Conservation (phyloP, 768 basidiomycete genomes). For the Hericium alpestre region DNA sequence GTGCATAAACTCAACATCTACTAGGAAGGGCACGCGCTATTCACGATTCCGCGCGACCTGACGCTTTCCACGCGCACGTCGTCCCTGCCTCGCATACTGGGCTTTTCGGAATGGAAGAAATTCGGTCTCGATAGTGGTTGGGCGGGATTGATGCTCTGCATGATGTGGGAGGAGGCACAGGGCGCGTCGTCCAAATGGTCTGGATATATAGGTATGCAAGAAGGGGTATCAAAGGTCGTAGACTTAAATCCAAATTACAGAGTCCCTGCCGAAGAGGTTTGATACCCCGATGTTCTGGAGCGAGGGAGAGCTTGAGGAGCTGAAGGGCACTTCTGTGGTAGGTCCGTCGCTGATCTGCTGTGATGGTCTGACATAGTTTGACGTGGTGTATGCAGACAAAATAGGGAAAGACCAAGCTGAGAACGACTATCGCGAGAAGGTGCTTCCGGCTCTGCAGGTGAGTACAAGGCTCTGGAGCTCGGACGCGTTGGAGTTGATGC, state of each 20-base stretch:
- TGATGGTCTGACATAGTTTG: neutral
- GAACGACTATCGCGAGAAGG: conserved; percentile 50
- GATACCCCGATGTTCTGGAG: conserved; percentile 95
- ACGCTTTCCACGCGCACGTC: conserved; percentile 77
- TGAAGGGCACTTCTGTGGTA: conserved; percentile 80
- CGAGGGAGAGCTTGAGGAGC: conserved; percentile 56
- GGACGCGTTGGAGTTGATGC: neutral
- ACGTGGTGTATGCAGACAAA: conserved; percentile 44
- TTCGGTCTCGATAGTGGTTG: conserved; percentile 60
- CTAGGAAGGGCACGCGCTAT: conserved; percentile 67
- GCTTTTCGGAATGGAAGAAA: conserved; percentile 52
- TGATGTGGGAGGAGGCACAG: conserved; percentile 88
- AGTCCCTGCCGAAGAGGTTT: conserved; percentile 59
- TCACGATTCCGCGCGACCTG: conserved; percentile 69
- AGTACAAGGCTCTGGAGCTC: conserved; percentile 11
- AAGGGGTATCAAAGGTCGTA: neutral
- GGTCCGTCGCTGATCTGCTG: conserved; percentile 35
- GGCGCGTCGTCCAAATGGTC: conserved; percentile 56
- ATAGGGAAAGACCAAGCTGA: conserved; percentile 81
- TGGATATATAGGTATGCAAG: conserved; percentile 54
- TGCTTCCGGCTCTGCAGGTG: conserved; percentile 67
- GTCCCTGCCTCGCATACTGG: conserved; percentile 47
- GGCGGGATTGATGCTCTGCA: conserved; percentile 79
- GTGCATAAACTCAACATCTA: neutral
- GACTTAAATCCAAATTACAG: conserved; percentile 24